phyloP scores from a whole-genome alignment of 2,329 filamentous ascomycete species.

The Elsinoe australis region DNA sequence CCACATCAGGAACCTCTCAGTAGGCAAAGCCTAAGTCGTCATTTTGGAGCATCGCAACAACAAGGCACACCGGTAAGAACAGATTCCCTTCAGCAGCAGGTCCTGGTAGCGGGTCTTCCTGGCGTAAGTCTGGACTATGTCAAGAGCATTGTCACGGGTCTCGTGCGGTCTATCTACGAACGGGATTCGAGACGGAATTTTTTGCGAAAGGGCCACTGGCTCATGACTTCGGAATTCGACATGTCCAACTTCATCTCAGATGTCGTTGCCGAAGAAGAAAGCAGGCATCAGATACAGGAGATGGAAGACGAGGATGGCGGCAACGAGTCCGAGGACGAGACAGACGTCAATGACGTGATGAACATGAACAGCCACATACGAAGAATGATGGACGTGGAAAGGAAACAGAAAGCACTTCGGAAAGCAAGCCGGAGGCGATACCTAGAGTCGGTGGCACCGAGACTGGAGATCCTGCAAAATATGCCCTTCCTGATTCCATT shows the following conservation, averaged over 20 bases:
- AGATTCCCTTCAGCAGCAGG: slow-evolving; percentile 33
- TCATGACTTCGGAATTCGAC: slow-evolving; percentile 83
- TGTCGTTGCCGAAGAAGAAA: slow-evolving; percentile 81
- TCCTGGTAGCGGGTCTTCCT: slow-evolving; percentile 53
- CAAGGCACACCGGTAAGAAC: slow-evolving; percentile 19
- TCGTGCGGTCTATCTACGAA: slow-evolving; percentile 84
- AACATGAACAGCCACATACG: slow-evolving; percentile 7
- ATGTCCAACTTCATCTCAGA: slow-evolving; percentile 81
- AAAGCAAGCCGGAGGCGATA: slow-evolving; percentile 62
- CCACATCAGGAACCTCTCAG: slow-evolving; percentile 12
- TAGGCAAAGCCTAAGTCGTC: slow-evolving; percentile 25
- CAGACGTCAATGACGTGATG: slow-evolving; percentile 21
- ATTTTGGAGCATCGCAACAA: slow-evolving; percentile 17
- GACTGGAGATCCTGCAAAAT: slow-evolving; percentile 83
- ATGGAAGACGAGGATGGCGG: slow-evolving; percentile 54
- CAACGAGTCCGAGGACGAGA: slow-evolving; percentile 35
- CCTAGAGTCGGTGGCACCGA: slow-evolving; percentile 71
- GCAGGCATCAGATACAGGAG: slow-evolving; percentile 58
- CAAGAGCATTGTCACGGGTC: slow-evolving; percentile 67
- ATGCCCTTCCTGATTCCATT: slow-evolving; percentile 98
- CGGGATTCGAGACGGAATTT: slow-evolving; percentile 84
- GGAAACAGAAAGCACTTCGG: slow-evolving; percentile 50
- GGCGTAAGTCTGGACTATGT: slow-evolving; percentile 72
- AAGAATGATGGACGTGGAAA: slow-evolving; percentile 26
- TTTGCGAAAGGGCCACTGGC: slow-evolving; percentile 76